Percentiles rank a stretch among this genome's conserved stretches.
These are phyloP conservation scores for Jaltomata sinuosa DNA, from an alignment of 257 asterid genomes.

Conservation along the genomic window DNA sequence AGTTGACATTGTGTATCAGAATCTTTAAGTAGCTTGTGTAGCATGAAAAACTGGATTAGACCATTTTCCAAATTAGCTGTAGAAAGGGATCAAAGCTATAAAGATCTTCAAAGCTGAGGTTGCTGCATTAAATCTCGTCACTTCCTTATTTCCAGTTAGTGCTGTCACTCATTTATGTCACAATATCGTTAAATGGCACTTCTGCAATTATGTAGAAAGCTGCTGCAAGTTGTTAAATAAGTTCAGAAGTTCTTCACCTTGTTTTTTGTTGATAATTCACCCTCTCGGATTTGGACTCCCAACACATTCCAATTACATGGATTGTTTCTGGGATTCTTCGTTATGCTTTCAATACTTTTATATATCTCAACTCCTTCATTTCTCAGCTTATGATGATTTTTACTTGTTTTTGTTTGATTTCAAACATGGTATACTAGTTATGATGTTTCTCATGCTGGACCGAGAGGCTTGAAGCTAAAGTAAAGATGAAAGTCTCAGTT, in stretches of 20 bases:
- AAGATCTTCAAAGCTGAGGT: not conserved
- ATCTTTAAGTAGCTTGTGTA: not conserved
- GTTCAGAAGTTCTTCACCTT: not conserved
- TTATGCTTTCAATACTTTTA: not conserved
- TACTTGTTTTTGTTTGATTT: not conserved
- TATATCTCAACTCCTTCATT: not conserved
- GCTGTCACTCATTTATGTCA: not conserved
- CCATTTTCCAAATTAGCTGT: not conserved
- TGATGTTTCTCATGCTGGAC: not conserved
- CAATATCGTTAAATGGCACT: not conserved
- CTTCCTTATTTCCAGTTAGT: not conserved
- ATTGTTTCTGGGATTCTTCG: not conserved
- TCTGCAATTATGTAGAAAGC: not conserved
- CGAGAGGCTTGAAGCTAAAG: not conserved
- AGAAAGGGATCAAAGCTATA: not conserved
- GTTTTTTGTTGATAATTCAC: not conserved
- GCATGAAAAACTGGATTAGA: not conserved
- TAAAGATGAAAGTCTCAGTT: not conserved
- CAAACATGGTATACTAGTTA: not conserved
- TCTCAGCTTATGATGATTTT: not conserved
- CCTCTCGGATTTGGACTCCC: not conserved
- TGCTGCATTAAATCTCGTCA: not conserved
- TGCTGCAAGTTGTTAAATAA: not conserved
- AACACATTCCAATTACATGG: not conserved
- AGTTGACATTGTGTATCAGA: not conserved